phyloP scores from a whole-genome alignment of 2,329 filamentous ascomycete genomes.

The Orbilia brochopaga region DNA sequence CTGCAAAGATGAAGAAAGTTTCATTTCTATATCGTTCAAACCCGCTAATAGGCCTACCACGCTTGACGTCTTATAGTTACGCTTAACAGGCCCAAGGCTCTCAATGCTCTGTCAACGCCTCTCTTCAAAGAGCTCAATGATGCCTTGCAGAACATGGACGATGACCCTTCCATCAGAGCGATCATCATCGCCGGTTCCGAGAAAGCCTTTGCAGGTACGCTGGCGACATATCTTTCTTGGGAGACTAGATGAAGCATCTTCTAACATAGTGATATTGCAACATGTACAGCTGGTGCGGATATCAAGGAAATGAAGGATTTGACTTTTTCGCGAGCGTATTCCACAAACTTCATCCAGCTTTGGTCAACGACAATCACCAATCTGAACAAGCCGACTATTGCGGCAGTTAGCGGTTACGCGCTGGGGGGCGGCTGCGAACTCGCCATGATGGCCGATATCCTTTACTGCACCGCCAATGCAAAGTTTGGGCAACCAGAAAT shows the following conservation, averaged over 20 bases:
- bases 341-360: constrained; percentile 87
- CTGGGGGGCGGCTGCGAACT: constrained; percentile 95
- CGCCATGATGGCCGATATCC: constrained; percentile 94
- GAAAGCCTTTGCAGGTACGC: constrained; percentile 76
- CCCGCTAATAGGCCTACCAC: constrained; percentile 30
- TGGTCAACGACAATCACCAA: constrained; percentile 86
- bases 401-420: constrained; percentile 91
- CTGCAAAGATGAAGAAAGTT: too few relatives aligned
- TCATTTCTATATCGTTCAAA: neutral
- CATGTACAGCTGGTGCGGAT: constrained; percentile 76
- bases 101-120: constrained; percentile 90
- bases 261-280: neutral
- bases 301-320: constrained; percentile 99
- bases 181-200: constrained; percentile 87
- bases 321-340: constrained; percentile 86
- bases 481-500: constrained; percentile 98
- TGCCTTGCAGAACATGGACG: constrained; percentile 73
- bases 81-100: constrained; percentile 89
- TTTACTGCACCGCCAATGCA: constrained; percentile 84
- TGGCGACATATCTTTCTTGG: neutral
- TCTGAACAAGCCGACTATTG: constrained; percentile 92
- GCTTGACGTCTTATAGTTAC: constrained; percentile 68
- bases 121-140: constrained; percentile 88
- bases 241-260: neutral
- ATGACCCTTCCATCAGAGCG: constrained; percentile 71